Evolutionary conservation across 1,284 basidiomycete genomes (phyloP), one percentile per base, ranked within the genome.

Genomic region (Veloporphyrellus conicus): DNA sequence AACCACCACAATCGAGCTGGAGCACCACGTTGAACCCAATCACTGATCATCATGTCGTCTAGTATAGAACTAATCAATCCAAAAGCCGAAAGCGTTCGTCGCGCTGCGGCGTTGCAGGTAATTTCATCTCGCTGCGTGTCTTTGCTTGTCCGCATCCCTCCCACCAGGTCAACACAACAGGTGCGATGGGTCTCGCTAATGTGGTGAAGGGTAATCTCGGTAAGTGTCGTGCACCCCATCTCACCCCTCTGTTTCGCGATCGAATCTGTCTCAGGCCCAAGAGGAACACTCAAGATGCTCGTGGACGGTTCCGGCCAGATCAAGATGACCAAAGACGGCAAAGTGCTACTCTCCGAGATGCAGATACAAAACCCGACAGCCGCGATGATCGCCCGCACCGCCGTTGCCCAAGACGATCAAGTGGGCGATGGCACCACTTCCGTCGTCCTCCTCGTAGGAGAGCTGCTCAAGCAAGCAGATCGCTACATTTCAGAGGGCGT

Each of bases 261-360:
- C 50, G 48, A 54, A 52, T 38, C 46, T 50, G 48, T 37, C 57
- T 44, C 54, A 95, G 93, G 93, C 39, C 93, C 93, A 16, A 76
- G 93, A 69, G 93, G 94, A 53, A 98, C 95, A 3, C 82, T 98
- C 59, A 99, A 99, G 77, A 97, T 99, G 94, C 84, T 99, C 39
- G 96, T 99, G 40, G 96, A 99, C 70, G 96, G 96, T 50, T 79
- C 94, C n/a, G 96, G 96, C 14, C 93, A 96, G 75, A 94, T 99
- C 71, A 99, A 98, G 79, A 96, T 99, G 91, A 99, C 96, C 59
- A 99, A 99, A 76, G 96, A 99, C 66, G 96, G 96, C 60, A 99
- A 99, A 74, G 95, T 98, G 37, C 75, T 99, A 47, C 79, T 99
- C 47, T 97, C 94, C 35, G 96, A 99, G 75, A 99, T 99, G 96